These are phyloP conservation scores for Linum tenue DNA, from an alignment of 345 rosid genomes.

Conservation along the genomic window DNA sequence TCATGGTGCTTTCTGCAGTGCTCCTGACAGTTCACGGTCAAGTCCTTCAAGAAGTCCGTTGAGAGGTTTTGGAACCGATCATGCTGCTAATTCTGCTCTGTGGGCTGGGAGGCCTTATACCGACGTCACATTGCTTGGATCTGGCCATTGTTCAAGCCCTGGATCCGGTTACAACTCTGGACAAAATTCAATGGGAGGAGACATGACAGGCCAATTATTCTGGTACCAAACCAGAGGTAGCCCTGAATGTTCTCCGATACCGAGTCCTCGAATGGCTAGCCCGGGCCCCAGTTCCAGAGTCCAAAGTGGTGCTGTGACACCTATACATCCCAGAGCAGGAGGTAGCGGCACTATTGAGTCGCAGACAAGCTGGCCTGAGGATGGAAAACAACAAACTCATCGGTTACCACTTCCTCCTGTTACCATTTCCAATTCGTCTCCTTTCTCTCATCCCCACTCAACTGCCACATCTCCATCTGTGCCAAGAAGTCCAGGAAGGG, in stretches of 20 bases:
- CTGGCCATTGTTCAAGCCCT: conserved; percentile 97
- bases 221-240: conserved; percentile 95
- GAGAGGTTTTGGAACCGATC: conserved; percentile 65
- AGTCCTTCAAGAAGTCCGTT: conserved; percentile 98
- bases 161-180: conserved; percentile 96
- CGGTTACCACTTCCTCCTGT: conserved; percentile 87
- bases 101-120: conserved; percentile 64
- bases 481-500: conserved; percentile 87
- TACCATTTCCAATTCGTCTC: conserved; percentile 56
- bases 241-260: conserved; percentile 90
- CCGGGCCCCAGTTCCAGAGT: conserved; percentile 97
- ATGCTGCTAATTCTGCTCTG: conserved; percentile 50
- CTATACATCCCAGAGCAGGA: conserved; percentile 86
- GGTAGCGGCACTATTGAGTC: conserved; percentile 52
- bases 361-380: conserved; percentile 60
- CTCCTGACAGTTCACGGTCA: conserved; percentile 92
- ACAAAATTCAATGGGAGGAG: conserved; percentile 91
- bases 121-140: conserved; percentile 69
- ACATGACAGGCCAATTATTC: conserved; percentile 73
- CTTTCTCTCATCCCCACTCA: conserved; percentile 81
- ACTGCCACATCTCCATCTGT: conserved; percentile 89
- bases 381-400: conserved; percentile 79
- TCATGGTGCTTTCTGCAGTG: conserved; percentile 57
- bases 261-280: conserved; percentile 93
- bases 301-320: conserved; percentile 98